Conservation (phyloP, 202 grass and related monocot species). For the Tripidium arundinaceum region DNA sequence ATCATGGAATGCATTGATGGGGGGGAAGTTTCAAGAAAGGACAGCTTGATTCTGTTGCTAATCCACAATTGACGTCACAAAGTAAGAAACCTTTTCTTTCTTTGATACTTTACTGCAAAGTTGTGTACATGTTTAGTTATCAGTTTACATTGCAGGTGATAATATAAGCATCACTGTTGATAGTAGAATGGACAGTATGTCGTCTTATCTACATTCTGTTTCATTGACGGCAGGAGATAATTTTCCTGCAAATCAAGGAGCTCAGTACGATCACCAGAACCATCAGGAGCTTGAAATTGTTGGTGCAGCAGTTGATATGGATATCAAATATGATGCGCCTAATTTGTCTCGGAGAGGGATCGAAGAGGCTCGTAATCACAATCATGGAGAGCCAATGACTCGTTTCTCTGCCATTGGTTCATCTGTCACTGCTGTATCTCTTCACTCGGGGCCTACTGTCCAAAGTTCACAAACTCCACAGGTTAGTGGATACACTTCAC, state of each 20-base stretch:
- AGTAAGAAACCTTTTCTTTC: constrained; percentile 51
- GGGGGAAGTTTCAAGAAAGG: constrained; percentile 45
- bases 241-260: constrained; percentile 33
- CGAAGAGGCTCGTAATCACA: constrained; percentile 39
- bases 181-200: constrained; percentile 66
- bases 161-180: constrained; percentile 46
- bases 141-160: constrained; percentile 52
- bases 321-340: constrained; percentile 45
- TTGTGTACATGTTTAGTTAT: constrained; percentile 33
- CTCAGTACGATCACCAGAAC: constrained; percentile 29
- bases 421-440: constrained; percentile 56
- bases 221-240: constrained; percentile 62
- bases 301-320: constrained; percentile 27
- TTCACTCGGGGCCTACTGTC: constrained; percentile 43
- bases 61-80: constrained; percentile 40
- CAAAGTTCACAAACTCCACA: no score
- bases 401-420: constrained; percentile 65
- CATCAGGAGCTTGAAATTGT: constrained; percentile 39
- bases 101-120: constrained; percentile 5
- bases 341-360: constrained; percentile 26
- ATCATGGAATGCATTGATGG: constrained; percentile 27
- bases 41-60: constrained; percentile 12
- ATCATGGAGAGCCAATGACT: constrained; percentile 54
- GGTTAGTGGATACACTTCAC: no score
- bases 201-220: constrained; percentile 73